Evolutionary conservation across 768 basidiomycete genomes (phyloP), one percentile per base, ranked within the genome.

Genomic region (Zangia roseola): DNA sequence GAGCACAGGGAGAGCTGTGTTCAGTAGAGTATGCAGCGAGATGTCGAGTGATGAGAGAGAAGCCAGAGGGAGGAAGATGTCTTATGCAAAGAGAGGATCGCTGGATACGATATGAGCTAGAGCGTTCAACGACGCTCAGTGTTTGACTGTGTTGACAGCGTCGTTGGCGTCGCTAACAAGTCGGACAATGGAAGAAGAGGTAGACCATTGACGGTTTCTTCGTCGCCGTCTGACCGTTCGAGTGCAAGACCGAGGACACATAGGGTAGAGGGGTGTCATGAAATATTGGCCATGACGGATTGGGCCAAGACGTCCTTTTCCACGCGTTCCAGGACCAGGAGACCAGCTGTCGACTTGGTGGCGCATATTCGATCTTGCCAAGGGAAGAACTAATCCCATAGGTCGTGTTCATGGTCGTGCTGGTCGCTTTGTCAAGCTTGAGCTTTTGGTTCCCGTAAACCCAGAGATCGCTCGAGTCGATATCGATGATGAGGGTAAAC

Each of bases 101-200:
- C 92, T 24, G 88, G 83, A 67, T 97, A 94, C 20, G 93, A 93
- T 85, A 52, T 91, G 88, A 47, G 93, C 94, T 13, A 97, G 79
- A 36, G 88, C 87, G 10, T 90, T 94, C 53, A 97, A 75, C 47
- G 92, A 94, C 38, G 90, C 86, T 92, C 45, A 97, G 79, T 88
- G 42, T 91, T 84, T 0, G 89, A 81, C 49, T 94, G 91, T 1
- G 91, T 88, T 42, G 88, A 82, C 45, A 97, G 84, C 33, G 78
- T 63, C 3, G 81, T 72, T 0, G 94, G 94, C 61, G 93, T 86
- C 1, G 81, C 67, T 17, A 84, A 69, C n/a, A 97, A 77, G 28
- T 82, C 78, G 24, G 76, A 65, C 21, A 97, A 78, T 1, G 84
- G 73, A 36, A 88, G 78, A 9, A 78, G 76, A 6, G 84, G 79